These are phyloP conservation scores for Suhomyces faveliae DNA, from an alignment of 805 yeast genomes.

Conservation along the genomic window DNA sequence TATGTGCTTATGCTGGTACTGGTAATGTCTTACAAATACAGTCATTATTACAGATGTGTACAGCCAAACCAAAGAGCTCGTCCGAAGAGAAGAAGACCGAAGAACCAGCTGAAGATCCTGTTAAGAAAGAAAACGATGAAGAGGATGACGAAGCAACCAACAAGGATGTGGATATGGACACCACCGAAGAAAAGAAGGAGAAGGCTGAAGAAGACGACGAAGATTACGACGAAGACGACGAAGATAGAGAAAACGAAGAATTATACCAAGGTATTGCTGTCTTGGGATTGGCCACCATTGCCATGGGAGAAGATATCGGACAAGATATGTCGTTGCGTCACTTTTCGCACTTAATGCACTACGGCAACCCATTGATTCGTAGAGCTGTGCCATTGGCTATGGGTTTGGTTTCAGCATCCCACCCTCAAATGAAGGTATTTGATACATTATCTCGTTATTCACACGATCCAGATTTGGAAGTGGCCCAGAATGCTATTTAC, in stretches of 20 bases:
- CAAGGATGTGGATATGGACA: slow-evolving; percentile 31
- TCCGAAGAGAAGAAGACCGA: slow-evolving; percentile 60
- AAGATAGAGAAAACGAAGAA: slow-evolving; percentile 48
- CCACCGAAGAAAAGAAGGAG: slow-evolving; percentile 18
- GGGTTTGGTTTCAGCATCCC: slow-evolving; percentile 90
- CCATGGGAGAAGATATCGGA: slow-evolving; percentile 98
- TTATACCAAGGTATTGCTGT: slow-evolving; percentile 85
- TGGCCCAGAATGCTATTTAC: slow-evolving; percentile 91
- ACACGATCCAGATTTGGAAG: slow-evolving; percentile 92
- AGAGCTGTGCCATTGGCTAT: slow-evolving; percentile 97
- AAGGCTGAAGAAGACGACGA: slow-evolving; percentile 26
- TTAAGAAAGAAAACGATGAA: slow-evolving; percentile 18
- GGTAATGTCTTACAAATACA: slow-evolving; percentile 96
- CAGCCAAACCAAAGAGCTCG: slow-evolving; percentile 62
- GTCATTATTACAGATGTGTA: slow-evolving; percentile 82
- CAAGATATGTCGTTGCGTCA: slow-evolving; percentile 97
- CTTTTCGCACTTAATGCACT: slow-evolving; percentile 96
- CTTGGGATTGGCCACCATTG: slow-evolving; percentile 88
- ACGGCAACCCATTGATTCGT: slow-evolving; percentile 87
- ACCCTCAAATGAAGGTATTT: slow-evolving; percentile 95
- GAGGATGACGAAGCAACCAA: neutral
- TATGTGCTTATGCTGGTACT: slow-evolving; percentile 95
- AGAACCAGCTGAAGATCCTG: slow-evolving; percentile 44
- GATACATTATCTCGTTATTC: slow-evolving; percentile 95
- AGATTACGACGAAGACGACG: slow-evolving; percentile 27